Evolutionary conservation across 805 yeast genomes (phyloP).

Genomic region (Yamadazyma tumulicola): DNA sequence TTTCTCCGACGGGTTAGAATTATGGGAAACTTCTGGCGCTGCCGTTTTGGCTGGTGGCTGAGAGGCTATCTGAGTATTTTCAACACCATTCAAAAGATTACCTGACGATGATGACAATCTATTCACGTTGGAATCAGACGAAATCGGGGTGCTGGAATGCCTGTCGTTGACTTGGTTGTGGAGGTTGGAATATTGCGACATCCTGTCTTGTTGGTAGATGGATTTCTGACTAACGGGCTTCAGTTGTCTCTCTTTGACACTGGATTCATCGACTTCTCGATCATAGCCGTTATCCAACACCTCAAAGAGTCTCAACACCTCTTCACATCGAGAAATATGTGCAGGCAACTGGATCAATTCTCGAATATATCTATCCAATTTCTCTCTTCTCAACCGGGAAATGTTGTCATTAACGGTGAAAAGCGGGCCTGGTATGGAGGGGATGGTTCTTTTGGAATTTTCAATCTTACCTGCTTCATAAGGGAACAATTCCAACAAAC

Average conservation of each 20-base stretch:
- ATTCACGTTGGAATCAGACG: constrained; percentile 18
- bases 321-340: constrained; percentile 66
- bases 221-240: constrained; percentile 39
- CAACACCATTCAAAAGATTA: constrained; percentile 2
- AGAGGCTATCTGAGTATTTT: background rate
- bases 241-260: constrained; percentile 19
- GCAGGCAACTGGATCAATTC: constrained; percentile 69
- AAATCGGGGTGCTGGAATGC: constrained; percentile 25
- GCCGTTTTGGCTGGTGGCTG: background rate
- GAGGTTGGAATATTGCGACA: constrained; percentile 47
- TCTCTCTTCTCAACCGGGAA: constrained; percentile 51
- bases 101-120: constrained; percentile 11
- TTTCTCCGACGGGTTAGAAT: too few relatives aligned
- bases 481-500: constrained; percentile 78
- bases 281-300: constrained; percentile 59
- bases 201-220: constrained; percentile 48
- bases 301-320: constrained; percentile 70
- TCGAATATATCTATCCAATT: constrained; percentile 49
- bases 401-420: constrained; percentile 80
- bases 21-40: too few relatives aligned
- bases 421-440: constrained; percentile 95
- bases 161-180: constrained; percentile 16
- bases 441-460: constrained; percentile 74
- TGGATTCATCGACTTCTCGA: constrained; percentile 36
- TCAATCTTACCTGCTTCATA: constrained; percentile 87